Base-by-base conservation (phyloP, 208 protist species). In the Acanthamoeba quina region DNA sequence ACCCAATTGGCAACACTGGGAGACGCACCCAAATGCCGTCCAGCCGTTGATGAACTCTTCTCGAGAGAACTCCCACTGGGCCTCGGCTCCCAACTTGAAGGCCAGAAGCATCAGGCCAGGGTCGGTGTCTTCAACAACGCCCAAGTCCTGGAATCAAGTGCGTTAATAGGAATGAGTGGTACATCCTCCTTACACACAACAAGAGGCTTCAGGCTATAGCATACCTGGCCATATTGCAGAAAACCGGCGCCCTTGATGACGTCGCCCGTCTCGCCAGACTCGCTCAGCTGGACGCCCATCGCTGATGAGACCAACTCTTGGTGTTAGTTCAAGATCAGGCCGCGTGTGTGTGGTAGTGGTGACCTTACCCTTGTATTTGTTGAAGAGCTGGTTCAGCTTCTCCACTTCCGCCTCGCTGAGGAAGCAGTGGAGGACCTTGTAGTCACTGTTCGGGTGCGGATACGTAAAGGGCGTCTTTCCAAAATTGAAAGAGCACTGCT, bases 401-500 rank as follows among this genome's bases (percentile, higher is more conserved):
- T 37, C 34, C 26, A 90, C 41, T 19, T 90, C 56, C 29, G 52
- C 17, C 19, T 90, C 83, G 24, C 56, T 72, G 26, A 90, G 58
- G 58, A 90, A 70, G 56, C 83, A 90, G 83, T 90, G 83, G 34
- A 90, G 83, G 83, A 21, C 83, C 49, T 90, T 29, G 83, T 49
- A 52, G 58, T n/a, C 83, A 15, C 31, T 64, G 52, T 10, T 56
- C 44, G 80, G 76, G 34, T 82, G 49, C 41, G 37, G 76, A 29
- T 72, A n/a, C 34, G 13, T 3, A 49, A 90, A 64, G 19, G 31
- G 52, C 58, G 56, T 70, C 34, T 72, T 90, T 29, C 83, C 83
- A 90, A 90, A 64, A 19, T 90, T 90, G 58, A 70, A 64, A 17
- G 54, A 29, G 54, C 44, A 56, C 31, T 70, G n/a, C 37, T 90